Base-by-base conservation (phyloP, 345 rosid species). In the Melastoma malabathricum region DNA sequence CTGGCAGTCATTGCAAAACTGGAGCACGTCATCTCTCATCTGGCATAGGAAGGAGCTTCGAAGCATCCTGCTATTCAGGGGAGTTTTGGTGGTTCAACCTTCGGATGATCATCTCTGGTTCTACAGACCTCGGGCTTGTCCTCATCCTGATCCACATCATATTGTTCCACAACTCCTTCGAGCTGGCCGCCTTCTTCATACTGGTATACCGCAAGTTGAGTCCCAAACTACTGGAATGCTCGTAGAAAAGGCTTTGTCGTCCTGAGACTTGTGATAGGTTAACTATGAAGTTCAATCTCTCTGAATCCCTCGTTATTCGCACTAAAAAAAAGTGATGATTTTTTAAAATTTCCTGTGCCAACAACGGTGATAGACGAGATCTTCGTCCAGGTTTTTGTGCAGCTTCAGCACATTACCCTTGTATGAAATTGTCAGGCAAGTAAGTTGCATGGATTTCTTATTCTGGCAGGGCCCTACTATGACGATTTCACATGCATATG, bases 371-470 rank as follows among this genome's bases (percentile, higher is more conserved):
- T 20, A 56, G 18, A 25, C 61, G 86, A 94, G 70, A 82, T 45
- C 4, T 46, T 80, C 38, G 64, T 90, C 54, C 96, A 86, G 80
- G 80, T 70, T 83, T 59, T 69, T 83, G 4, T 83, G 94, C 61
- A 80, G 96, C 59, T 86, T 79, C 65, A 86, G 90, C 47, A 90
- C 96, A 25, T 66, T 90, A 15, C 96, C 98, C 0, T 83, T 90
- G 4, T 90, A 90, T 15, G 96, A 88, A n/a, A 75, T 86, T 7
- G 94, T 89, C 45, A 80, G 90, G 13, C 95, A 83, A 80, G 97
- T 89, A 54, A 44, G 46, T 12, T n/a, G 5, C 15, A 25, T 16
- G 13, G 18, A 48, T 9, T 38, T 3, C 17, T 25, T 13, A 18
- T 2, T 22, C 25, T 22, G 2, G 25, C 25, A 1, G 25, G 25